Conservation (phyloP, 2,329 filamentous ascomycete species). For the Colletotrichum camelliae region DNA sequence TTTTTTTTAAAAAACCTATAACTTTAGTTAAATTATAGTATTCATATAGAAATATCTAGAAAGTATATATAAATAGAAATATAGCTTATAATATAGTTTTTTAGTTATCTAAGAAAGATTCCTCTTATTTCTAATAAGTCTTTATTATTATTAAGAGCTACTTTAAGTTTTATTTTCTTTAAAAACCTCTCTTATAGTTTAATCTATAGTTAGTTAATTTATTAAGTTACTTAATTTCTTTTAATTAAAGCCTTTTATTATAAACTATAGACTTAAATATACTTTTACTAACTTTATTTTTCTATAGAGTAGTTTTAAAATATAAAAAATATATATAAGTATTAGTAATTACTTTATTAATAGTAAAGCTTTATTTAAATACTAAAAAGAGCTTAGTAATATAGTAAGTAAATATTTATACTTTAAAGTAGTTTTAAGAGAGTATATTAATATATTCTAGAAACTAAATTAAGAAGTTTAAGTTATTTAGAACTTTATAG, state of each 20-base stretch:
- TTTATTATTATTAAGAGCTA: background rate
- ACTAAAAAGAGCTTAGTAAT: fast-evolving
- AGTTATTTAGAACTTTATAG: background rate
- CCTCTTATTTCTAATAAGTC: background rate
- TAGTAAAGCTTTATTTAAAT: fast-evolving
- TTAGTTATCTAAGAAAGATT: background rate
- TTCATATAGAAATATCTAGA: background rate
- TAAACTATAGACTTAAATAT: background rate
- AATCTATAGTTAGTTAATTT: background rate
- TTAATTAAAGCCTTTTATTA: background rate
- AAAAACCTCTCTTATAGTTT: fast-evolving
- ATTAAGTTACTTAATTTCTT: background rate
- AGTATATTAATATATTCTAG: background rate
- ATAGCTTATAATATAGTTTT: too few relatives aligned
- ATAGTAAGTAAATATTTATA: background rate
- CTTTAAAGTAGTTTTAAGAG: fast-evolving
- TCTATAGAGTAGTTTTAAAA: too few relatives aligned
- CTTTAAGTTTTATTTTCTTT: background rate
- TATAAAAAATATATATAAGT: background rate
- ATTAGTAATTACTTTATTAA: background rate
- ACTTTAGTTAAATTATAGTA: background rate
- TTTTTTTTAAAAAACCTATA: too few relatives aligned
- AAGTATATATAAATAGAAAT: background rate
- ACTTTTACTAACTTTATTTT: fast-evolving
- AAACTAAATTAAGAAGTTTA: background rate